These are phyloP conservation scores for Escovopsis sp. DNA, from an alignment of 2,329 filamentous ascomycete species.

Conservation along the genomic window DNA sequence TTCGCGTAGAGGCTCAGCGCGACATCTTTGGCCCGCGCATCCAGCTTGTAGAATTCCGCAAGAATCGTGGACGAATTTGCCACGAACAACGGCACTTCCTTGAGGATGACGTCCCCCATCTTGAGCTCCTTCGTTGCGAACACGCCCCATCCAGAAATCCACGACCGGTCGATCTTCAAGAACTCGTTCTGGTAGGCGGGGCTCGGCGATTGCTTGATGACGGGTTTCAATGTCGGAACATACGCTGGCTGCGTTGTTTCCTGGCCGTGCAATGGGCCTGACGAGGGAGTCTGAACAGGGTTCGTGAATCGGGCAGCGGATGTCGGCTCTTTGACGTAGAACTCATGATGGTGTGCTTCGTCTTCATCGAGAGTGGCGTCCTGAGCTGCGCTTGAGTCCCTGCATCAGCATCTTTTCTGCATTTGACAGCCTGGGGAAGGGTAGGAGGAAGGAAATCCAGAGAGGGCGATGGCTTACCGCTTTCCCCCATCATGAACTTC, in stretches of 20 bases:
- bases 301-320: neutral
- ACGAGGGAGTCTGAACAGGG: too few species aligned
- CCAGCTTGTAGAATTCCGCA: slow-evolving; percentile 21
- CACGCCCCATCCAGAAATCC: slow-evolving; percentile 28
- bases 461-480: too few species aligned
- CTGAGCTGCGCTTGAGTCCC: too few species aligned
- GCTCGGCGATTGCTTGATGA: slow-evolving; percentile 1
- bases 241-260: too few species aligned
- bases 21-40: slow-evolving; percentile 13
- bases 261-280: too few species aligned
- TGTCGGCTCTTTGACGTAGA: neutral
- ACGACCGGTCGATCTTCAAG: slow-evolving; percentile 26
- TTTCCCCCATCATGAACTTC: too few species aligned
- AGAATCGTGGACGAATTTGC: slow-evolving; percentile 15
- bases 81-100: slow-evolving; percentile 28
- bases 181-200: slow-evolving; percentile 21
- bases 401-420: too few species aligned
- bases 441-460: too few species aligned
- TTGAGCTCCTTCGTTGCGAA: slow-evolving; percentile 27
- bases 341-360: too few species aligned
- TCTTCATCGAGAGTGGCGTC: too few species aligned
- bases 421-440: too few species aligned
- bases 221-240: neutral
- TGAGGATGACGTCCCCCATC: slow-evolving; percentile 24
- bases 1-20: slow-evolving; percentile 25